Evolutionary conservation across 495 filamentous ascomycete genomes (phyloP).

Genomic region (Aspergillus mulundensis): DNA sequence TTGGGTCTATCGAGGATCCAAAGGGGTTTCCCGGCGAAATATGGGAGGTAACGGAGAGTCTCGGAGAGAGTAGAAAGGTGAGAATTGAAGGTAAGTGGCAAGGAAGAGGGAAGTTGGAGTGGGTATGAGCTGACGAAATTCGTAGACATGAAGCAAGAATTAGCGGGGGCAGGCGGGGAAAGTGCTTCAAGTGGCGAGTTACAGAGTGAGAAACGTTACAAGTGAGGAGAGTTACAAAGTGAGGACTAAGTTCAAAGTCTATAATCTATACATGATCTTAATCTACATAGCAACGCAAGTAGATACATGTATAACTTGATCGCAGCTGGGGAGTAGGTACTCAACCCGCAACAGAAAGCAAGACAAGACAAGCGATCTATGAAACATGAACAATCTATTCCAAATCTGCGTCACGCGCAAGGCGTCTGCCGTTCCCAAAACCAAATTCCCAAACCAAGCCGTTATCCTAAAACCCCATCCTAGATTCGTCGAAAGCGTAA

Average conservation of each 20-base stretch:
- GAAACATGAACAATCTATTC: not conserved
- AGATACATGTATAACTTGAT: slow-evolving; percentile 3
- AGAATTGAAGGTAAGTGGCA: not conserved
- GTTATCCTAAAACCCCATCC: not conserved
- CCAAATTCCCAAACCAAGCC: not conserved
- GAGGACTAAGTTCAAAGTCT: not conserved
- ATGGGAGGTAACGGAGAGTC: not conserved
- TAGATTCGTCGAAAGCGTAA: not conserved
- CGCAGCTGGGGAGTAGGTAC: not conserved
- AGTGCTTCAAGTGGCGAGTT: no score
- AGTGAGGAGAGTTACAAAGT: no score
- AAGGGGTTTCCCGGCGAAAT: no score
- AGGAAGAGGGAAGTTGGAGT: not conserved
- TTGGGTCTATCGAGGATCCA: no score
- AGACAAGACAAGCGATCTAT: slow-evolving; percentile 1
- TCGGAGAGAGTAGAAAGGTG: not conserved
- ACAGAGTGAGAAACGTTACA: no score
- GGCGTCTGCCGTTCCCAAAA: not conserved
- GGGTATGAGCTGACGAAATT: not conserved
- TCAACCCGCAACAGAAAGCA: slow-evolving; percentile 3
- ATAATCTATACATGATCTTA: not conserved
- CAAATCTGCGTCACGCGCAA: slow-evolving; percentile 4
- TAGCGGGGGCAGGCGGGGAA: no score
- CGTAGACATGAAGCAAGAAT: not conserved
- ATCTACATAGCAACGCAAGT: not conserved